Conservation (phyloP, 257 asterid species). For the Phtheirospermum japonicum region DNA sequence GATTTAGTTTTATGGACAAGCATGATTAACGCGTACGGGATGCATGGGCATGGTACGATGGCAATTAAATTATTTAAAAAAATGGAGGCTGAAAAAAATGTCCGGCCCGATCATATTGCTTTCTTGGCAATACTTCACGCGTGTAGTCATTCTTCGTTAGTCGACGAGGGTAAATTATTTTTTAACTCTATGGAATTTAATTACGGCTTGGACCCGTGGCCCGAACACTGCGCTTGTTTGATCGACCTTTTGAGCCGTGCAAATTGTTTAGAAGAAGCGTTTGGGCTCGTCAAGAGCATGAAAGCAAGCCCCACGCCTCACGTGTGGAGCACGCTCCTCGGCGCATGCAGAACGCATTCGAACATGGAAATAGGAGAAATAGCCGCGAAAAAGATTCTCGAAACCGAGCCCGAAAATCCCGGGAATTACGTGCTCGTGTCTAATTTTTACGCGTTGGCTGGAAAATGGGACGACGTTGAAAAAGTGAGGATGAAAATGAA, state of each 20-base stretch:
- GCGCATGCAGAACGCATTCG: slow-evolving; percentile 66
- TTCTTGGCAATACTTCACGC: slow-evolving; percentile 67
- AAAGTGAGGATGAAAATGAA: slow-evolving; percentile 60
- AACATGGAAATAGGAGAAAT: slow-evolving; percentile 64
- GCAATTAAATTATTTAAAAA: slow-evolving; percentile 46
- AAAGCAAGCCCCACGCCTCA: slow-evolving; percentile 51
- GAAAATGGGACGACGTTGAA: slow-evolving; percentile 79
- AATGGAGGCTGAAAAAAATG: slow-evolving; percentile 50
- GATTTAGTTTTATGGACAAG: slow-evolving; percentile 67
- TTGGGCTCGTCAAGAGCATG: slow-evolving; percentile 48
- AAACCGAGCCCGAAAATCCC: slow-evolving; percentile 65
- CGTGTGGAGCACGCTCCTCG: slow-evolving; percentile 75
- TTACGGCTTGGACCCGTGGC: slow-evolving; percentile 73
- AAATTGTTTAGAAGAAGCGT: slow-evolving; percentile 69
- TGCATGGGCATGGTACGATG: slow-evolving; percentile 65
- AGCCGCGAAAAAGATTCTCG: slow-evolving; percentile 74
- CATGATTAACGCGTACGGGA: slow-evolving; percentile 76
- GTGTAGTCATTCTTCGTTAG: slow-evolving; percentile 82
- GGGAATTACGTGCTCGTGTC: slow-evolving; percentile 79
- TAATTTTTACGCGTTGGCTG: slow-evolving; percentile 58
- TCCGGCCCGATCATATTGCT: slow-evolving; percentile 60
- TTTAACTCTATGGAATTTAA: slow-evolving; percentile 49
- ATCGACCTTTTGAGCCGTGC: slow-evolving; percentile 91
- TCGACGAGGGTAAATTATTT: slow-evolving; percentile 56
- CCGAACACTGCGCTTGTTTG: slow-evolving; percentile 76